Evolutionary conservation across 768 basidiomycete genomes (phyloP).

Genomic region (Termitomyces sp.): DNA sequence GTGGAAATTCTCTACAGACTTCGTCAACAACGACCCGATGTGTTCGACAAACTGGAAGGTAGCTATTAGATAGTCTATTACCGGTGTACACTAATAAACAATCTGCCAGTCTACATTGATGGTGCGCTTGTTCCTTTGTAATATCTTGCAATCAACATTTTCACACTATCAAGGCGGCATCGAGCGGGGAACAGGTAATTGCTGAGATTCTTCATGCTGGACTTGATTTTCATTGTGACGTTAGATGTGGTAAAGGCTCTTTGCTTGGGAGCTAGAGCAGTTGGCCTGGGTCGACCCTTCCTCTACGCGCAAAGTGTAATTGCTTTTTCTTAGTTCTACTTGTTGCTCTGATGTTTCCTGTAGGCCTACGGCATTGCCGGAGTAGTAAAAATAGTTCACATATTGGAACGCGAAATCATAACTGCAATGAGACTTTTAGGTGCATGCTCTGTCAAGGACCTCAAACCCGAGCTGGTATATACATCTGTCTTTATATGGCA

Average conservation of each 20-base stretch:
- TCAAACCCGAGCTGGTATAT: constrained; percentile 68
- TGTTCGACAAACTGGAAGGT: constrained; percentile 71
- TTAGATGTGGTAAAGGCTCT: constrained; percentile 84
- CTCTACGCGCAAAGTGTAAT: constrained; percentile 80
- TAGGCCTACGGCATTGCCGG: constrained; percentile 76
- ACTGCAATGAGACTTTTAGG: constrained; percentile 75
- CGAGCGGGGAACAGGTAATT: constrained; percentile 68
- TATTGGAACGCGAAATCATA: constrained; percentile 73
- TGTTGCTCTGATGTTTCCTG: not conserved
- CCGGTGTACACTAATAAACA: constrained; percentile 8
- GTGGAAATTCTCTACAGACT: constrained; percentile 74
- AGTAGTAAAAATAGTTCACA: constrained; percentile 56
- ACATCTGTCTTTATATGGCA: constrained; percentile 10
- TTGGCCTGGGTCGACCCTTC: constrained; percentile 83
- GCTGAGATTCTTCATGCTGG: not conserved
- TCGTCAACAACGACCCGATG: constrained; percentile 65
- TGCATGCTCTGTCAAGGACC: constrained; percentile 53
- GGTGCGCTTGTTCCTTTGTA: constrained; percentile 31
- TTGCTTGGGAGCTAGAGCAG: constrained; percentile 82
- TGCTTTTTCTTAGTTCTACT: not conserved
- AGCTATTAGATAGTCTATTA: constrained; percentile 3
- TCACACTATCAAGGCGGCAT: constrained; percentile 41
- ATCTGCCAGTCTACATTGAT: constrained; percentile 71
- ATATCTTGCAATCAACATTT: not conserved
- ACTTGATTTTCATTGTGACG: not conserved